phyloP scores from a whole-genome alignment of 2,329 filamentous ascomycete species.

The Fonsecaea pedrosoi region DNA sequence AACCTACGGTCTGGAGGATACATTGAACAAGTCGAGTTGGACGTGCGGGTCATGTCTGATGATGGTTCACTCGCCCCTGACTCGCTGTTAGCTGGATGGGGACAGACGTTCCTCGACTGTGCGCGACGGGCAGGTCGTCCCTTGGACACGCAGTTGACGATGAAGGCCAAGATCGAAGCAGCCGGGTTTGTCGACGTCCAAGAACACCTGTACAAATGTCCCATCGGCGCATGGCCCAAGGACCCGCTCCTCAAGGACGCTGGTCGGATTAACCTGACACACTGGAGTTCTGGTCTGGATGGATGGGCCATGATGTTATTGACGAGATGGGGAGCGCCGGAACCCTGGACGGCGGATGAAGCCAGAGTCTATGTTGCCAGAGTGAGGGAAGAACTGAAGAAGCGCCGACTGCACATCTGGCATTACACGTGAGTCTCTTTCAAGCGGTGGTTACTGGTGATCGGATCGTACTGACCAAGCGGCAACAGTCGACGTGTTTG shows the following conservation, averaged over 20 bases:
- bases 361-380: slow-evolving; percentile 38
- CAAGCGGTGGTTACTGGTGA: not conserved
- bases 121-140: slow-evolving; percentile 39
- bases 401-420: slow-evolving; percentile 35
- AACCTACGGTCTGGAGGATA: slow-evolving; percentile 35
- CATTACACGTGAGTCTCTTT: slow-evolving; percentile 29
- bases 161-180: slow-evolving; percentile 41
- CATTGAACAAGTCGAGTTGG: slow-evolving; percentile 35
- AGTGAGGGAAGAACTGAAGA: slow-evolving; percentile 37
- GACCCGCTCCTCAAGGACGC: slow-evolving; percentile 56
- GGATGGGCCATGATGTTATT: slow-evolving; percentile 44
- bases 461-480: slow-evolving; percentile 5
- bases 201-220: slow-evolving; percentile 60
- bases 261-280: slow-evolving; percentile 45
- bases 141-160: slow-evolving; percentile 38
- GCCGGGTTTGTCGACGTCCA: slow-evolving; percentile 48
- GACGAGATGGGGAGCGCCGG: slow-evolving; percentile 40
- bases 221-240: slow-evolving; percentile 59
- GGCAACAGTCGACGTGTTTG: slow-evolving; percentile 24
- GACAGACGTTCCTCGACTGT: slow-evolving; percentile 38
- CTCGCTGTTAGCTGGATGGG: slow-evolving; percentile 35
- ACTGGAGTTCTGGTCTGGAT: slow-evolving; percentile 43
- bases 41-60: slow-evolving; percentile 34
- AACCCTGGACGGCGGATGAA: slow-evolving; percentile 40
- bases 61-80: slow-evolving; percentile 33